phyloP scores from a whole-genome alignment of 805 yeast species.

The Schizosaccharomyces osmophilus region DNA sequence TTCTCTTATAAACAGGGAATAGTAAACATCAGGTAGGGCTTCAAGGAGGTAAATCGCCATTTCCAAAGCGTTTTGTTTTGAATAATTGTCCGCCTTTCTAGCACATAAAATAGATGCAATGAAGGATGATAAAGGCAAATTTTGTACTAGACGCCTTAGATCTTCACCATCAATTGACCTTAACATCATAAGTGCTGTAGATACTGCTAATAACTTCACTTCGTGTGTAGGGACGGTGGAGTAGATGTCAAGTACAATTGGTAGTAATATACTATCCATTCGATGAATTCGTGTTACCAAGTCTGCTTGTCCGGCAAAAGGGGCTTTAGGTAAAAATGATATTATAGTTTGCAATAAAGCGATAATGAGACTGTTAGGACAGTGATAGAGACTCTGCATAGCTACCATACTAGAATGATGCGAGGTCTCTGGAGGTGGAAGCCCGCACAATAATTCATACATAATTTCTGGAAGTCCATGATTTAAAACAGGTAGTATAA shows the following conservation, averaged over 20 bases:
- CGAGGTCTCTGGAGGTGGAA: background rate
- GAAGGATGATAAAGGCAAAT: background rate
- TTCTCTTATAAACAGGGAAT: background rate
- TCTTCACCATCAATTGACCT: background rate
- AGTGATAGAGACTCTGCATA: background rate
- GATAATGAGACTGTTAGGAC: background rate
- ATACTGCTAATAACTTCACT: background rate
- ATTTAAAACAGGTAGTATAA: background rate
- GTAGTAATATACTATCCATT: background rate
- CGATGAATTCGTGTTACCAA: background rate
- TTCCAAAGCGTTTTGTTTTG: background rate
- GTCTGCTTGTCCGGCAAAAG: background rate
- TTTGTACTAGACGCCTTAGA: background rate
- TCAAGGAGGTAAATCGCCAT: background rate
- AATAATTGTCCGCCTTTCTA: background rate
- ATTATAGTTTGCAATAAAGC: background rate
- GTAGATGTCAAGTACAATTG: background rate
- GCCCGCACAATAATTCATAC: background rate
- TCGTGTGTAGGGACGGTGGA: background rate
- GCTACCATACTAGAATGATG: background rate
- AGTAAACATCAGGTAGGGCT: background rate
- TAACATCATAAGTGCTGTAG: background rate
- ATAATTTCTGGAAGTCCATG: background rate
- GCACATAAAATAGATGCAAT: background rate
- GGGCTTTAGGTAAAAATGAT: background rate